phyloP scores from a whole-genome alignment of 106 monocot species.

The Dendrobium catenatum region DNA sequence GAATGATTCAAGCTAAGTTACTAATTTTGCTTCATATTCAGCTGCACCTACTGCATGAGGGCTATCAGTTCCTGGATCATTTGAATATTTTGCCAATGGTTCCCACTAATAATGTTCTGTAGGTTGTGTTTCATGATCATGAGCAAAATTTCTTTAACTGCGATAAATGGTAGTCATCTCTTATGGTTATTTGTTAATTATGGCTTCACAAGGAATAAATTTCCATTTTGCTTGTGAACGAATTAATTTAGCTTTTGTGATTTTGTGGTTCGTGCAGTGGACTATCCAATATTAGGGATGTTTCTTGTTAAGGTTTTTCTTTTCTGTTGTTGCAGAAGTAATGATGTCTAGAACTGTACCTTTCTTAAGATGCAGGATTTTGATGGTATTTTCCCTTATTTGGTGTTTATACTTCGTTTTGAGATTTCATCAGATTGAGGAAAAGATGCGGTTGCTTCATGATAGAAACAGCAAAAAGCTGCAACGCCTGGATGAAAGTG shows the following conservation, averaged over 20 bases:
- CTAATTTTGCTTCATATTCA: conserved; percentile 1
- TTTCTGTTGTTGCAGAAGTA: not conserved
- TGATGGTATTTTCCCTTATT: not conserved
- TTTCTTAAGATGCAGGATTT: not conserved
- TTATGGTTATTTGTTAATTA: not conserved
- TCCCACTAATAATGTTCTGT: not conserved
- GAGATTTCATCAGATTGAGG: conserved; percentile 55
- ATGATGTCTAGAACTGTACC: not conserved
- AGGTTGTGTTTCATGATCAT: not conserved
- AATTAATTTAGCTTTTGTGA: not conserved
- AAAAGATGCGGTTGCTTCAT: conserved; percentile 59
- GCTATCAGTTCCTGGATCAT: not conserved
- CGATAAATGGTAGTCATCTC: not conserved
- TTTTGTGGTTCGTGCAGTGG: not conserved
- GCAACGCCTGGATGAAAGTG: conserved; percentile 60
- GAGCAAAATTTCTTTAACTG: not conserved
- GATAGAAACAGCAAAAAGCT: conserved; percentile 50
- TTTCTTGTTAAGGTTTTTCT: not conserved
- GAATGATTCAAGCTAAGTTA: not conserved
- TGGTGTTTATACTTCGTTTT: not conserved
- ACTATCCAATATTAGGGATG: not conserved
- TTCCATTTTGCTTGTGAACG: not conserved
- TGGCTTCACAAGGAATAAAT: not conserved
- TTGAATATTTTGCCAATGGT: not conserved
- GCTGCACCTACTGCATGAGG: not conserved